These are phyloP conservation scores for Parasarocladium wereldwijsianum DNA, from an alignment of 2,329 filamentous ascomycete species.

Conservation along the genomic window DNA sequence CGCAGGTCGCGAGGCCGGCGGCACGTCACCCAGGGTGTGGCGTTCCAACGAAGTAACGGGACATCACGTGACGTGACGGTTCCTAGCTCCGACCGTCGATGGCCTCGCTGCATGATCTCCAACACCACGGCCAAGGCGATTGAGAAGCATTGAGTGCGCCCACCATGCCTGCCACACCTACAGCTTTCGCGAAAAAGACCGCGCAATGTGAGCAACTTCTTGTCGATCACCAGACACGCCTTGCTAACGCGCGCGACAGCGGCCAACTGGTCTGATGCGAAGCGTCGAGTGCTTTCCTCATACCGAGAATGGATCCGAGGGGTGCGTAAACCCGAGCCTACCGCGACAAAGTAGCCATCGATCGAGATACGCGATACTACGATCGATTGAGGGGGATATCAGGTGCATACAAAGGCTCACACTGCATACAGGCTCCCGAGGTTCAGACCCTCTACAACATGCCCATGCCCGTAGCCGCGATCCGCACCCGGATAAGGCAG, in stretches of 20 bases:
- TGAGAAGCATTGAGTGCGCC: conserved; percentile 22
- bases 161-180: conserved; percentile 80
- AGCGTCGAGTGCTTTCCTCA: conserved; percentile 68
- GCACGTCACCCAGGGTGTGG: no score
- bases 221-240: conserved; percentile 2
- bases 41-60: no score
- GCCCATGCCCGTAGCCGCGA: conserved; percentile 69
- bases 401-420: conserved; percentile 7
- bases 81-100: conserved; percentile 1
- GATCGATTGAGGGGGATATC: no score
- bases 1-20: no score
- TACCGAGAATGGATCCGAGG: conserved; percentile 95
- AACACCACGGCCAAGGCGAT: conserved; percentile 17
- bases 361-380: no score
- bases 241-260: conserved; percentile 41
- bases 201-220: conserved; percentile 50
- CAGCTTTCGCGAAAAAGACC: conserved; percentile 73
- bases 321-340: conserved; percentile 46
- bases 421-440: conserved; percentile 60
- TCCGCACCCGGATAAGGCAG: conserved; percentile 88
- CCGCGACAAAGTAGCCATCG: no score
- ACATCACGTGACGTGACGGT: conserved; percentile 15
- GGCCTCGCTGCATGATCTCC: conserved; percentile 7
- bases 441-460: conserved; percentile 96
- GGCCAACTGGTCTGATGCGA: conserved; percentile 78